Evolutionary conservation across 805 yeast genomes (phyloP), one percentile per base, ranked within the genome.

Genomic region (Monosporozyma unispora): DNA sequence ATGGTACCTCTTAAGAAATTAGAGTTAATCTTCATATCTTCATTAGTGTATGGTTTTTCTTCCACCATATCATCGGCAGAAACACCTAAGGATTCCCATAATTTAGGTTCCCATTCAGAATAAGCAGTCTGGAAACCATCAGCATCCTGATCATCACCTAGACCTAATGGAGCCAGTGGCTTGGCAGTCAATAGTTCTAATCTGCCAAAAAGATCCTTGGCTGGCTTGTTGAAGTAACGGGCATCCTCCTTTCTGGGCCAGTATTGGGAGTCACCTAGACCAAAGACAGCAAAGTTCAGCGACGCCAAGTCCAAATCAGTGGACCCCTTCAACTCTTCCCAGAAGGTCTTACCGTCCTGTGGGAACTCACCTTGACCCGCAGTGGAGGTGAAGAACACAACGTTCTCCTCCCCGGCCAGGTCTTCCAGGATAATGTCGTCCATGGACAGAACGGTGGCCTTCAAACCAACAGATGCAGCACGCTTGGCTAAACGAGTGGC

Each of bases 231-330:
- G 71, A 88, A 91, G 71, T 87, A 91, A 66, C 86, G 91, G 58
- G 82, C 81, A 70, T 91, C 98, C 69, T 91, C 96, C 67, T 87
- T 87, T 71, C 98, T 80, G 59, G 98, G 98, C 98, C 98, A 91
- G 73, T 91, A 89, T 62, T 79, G 79, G 45, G 96, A 83, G 64
- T 93, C 98, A 44, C 99, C 99, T 3, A 93, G 70, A 0, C 99
- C 99, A 62, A 93, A 89, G 0, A 88, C 79, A 7, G 95, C 76
- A 59, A 90, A 74, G 22, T 71, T 69, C 29, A 87, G 59, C 55
- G 82, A 82, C 50, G 76, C 74, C 40, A 91, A 69, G 62, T 87
- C 95, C 27, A 87, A 63, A 54, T 80, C 81, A 0, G 63, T 46
- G 5, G 87, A 76, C 54, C 80, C 80, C 63, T 77, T 80, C 56